Conservation (phyloP, 345 rosid species). For the Mercurialis annua region DNA sequence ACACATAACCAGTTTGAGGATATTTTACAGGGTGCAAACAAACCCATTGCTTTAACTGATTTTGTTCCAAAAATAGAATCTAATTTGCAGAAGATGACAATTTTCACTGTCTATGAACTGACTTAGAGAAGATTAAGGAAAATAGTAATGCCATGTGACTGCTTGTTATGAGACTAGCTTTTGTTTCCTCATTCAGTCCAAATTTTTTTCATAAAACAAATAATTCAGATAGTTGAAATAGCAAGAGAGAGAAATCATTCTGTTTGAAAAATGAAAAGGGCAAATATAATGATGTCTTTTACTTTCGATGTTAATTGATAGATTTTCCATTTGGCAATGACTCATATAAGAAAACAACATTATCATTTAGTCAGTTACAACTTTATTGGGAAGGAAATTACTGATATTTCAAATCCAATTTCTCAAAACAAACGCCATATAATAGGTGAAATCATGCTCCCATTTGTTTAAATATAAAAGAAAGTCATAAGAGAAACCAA, state of each 20-base stretch:
- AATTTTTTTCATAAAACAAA: not conserved
- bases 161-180: not conserved
- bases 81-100: not conserved
- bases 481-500: slow-evolving; percentile 28
- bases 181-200: not conserved
- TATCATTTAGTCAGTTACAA: not conserved
- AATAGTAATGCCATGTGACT: not conserved
- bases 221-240: not conserved
- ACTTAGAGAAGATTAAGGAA: not conserved
- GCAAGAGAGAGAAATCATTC: not conserved
- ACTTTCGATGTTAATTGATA: not conserved
- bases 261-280: not conserved
- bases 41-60: not conserved
- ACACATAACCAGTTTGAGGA: not conserved
- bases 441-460: too few relatives aligned
- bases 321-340: not conserved
- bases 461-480: not conserved
- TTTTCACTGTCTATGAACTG: not conserved
- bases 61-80: not conserved
- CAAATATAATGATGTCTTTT: not conserved
- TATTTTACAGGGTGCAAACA: not conserved
- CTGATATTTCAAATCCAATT: not conserved
- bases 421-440: not conserved
- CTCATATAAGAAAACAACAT: not conserved
- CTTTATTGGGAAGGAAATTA: not conserved